phyloP scores from a whole-genome alignment of 257 asterid genomes.

The Solanum virginianum region DNA sequence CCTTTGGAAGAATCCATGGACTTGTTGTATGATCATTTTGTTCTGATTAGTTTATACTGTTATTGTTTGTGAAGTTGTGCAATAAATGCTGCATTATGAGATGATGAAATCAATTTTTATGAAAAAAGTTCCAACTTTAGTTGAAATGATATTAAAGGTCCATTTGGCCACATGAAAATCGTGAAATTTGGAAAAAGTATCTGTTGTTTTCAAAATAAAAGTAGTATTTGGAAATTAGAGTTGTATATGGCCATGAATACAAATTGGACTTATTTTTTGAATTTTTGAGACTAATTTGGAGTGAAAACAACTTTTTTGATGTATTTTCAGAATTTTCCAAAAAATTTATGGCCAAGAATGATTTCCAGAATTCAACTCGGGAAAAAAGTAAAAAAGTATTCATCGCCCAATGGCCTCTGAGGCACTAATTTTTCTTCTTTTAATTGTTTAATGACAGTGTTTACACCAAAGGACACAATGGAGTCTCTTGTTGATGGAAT shows the following conservation, averaged over 20 bases:
- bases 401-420: neutral
- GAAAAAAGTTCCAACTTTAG: neutral
- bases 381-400: neutral
- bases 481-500: constrained; percentile 60
- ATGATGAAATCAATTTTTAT: neutral
- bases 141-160: neutral
- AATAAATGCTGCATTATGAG: neutral
- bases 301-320: neutral
- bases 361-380: neutral
- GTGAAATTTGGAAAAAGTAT: neutral
- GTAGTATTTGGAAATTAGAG: neutral
- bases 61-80: neutral
- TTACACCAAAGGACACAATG: constrained; percentile 29
- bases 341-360: neutral
- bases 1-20: neutral
- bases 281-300: neutral
- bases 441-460: constrained; percentile 15
- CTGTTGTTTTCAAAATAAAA: neutral
- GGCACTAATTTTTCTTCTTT: constrained; percentile 6
- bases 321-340: neutral
- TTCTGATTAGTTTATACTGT: neutral
- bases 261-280: neutral
- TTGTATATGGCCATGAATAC: neutral
- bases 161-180: neutral
- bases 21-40: neutral